A percentile compares a stretch with the other conserved stretches of the same genome.
Conservation (phyloP, 2,329 filamentous ascomycete genomes). For the Colletotrichum musae region DNA sequence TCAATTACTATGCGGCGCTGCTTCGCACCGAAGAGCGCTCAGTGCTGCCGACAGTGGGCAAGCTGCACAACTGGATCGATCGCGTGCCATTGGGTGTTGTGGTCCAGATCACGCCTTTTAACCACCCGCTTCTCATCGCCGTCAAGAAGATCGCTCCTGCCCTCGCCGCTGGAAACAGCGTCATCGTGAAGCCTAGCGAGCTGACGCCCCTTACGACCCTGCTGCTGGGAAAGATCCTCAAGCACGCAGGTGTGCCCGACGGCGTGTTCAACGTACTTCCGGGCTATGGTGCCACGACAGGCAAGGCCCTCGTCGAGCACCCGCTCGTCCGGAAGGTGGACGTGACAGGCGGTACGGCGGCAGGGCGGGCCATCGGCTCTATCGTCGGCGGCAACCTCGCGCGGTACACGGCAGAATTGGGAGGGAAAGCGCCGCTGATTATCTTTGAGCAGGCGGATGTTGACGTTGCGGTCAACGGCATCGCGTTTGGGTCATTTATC, state of each 20-base stretch:
- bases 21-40: constrained; percentile 77
- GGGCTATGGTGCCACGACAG: constrained; percentile 67
- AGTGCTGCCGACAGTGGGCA: constrained; percentile 75
- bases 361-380: constrained; percentile 77
- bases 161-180: constrained; percentile 70
- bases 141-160: constrained; percentile 74
- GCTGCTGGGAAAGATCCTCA: constrained; percentile 70
- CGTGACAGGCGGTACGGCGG: constrained; percentile 81
- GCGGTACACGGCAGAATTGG: constrained; percentile 79
- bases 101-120: constrained; percentile 70
- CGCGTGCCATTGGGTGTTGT: constrained; percentile 72
- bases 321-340: constrained; percentile 75
- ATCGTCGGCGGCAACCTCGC: constrained; percentile 77
- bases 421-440: constrained; percentile 79
- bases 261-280: constrained; percentile 77
- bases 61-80: constrained; percentile 70
- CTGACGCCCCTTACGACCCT: constrained; percentile 75
- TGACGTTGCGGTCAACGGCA: constrained; percentile 77
- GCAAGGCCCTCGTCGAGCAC: constrained; percentile 68
- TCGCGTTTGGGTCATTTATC: constrained; percentile 72
- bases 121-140: constrained; percentile 71
- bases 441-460: constrained; percentile 77
- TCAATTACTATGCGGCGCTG: constrained; percentile 78
- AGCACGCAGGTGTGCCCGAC: constrained; percentile 78
- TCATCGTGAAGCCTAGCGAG: constrained; percentile 75